Percentiles rank a stretch among this genome's conserved stretches.
Conservation (phyloP, 805 yeast species). For the Saccharomycopsis sp. region DNA sequence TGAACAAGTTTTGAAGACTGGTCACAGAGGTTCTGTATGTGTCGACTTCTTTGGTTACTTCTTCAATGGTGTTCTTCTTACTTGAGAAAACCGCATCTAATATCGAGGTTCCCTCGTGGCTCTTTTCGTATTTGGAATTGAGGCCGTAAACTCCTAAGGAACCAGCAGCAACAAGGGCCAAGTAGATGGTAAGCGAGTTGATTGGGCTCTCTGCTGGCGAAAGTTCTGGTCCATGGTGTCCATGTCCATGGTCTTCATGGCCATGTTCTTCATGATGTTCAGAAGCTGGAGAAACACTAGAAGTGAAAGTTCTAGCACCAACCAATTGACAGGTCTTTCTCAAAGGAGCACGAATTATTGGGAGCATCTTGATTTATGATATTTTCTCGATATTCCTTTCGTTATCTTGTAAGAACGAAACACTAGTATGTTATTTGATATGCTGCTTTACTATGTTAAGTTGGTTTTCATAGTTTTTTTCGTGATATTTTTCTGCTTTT, state of each 20-base stretch:
- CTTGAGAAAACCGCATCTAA: conserved; percentile 4
- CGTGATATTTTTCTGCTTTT: neutral
- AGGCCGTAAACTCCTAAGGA: conserved; percentile 9
- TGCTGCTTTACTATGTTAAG: neutral
- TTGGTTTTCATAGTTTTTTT: neutral
- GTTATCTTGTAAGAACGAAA: no score
- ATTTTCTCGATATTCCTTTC: neutral
- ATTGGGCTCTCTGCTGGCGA: conserved; percentile 13
- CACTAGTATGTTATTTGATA: no score
- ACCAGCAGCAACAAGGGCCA: conserved; percentile 10
- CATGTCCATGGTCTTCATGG: conserved; percentile 13
- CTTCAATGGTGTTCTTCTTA: conserved; percentile 3
- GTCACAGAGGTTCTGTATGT: conserved; percentile 8
- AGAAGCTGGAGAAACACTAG: neutral
- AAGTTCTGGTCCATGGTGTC: conserved; percentile 19
- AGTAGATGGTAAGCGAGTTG: conserved; percentile 9
- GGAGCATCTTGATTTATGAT: neutral
- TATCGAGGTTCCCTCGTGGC: conserved; percentile 8
- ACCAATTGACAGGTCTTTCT: neutral
- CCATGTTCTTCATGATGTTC: conserved; percentile 5
- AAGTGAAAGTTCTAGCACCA: neutral
- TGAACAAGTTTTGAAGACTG: conserved; percentile 8
- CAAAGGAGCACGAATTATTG: neutral
- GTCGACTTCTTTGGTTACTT: conserved; percentile 1
- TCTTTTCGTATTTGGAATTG: conserved; percentile 8